These are phyloP conservation scores for Cruciata laevipes DNA, from an alignment of 257 asterid genomes.

Conservation along the genomic window DNA sequence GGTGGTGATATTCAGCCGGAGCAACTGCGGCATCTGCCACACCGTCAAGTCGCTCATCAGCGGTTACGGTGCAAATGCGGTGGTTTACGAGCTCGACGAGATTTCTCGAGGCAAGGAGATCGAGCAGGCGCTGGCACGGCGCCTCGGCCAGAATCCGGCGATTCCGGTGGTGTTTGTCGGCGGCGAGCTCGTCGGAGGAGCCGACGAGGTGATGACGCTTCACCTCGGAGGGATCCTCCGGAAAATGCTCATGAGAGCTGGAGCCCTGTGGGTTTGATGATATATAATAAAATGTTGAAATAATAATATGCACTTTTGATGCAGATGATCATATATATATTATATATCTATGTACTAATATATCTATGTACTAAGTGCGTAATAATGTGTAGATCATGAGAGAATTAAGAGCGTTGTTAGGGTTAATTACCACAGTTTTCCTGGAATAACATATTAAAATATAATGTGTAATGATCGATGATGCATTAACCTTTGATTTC, in stretches of 20 bases:
- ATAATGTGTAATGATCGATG: too few species aligned
- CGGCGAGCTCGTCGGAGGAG: conserved; percentile 64
- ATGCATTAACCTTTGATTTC: too few species aligned
- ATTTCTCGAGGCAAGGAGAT: conserved; percentile 51
- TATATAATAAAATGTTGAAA: not conserved
- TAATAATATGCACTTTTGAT: conserved; percentile 21
- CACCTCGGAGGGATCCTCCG: conserved; percentile 55
- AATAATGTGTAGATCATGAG: too few species aligned
- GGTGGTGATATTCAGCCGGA: conserved; percentile 72
- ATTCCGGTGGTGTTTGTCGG: conserved; percentile 70
- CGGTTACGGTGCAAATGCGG: conserved; percentile 59
- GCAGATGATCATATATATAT: conserved; percentile 5
- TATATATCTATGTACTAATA: too few species aligned
- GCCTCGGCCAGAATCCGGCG: conserved; percentile 43
- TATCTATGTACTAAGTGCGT: too few species aligned
- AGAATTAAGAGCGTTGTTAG: too few species aligned
- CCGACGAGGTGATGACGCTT: conserved; percentile 67
- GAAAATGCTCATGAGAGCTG: conserved; percentile 70
- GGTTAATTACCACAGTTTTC: too few species aligned
- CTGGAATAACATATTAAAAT: too few species aligned
- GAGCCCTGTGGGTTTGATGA: conserved; percentile 61
- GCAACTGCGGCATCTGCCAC: conserved; percentile 61
- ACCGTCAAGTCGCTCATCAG: conserved; percentile 51
- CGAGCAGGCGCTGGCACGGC: conserved; percentile 51
- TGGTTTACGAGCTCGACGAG: conserved; percentile 66